phyloP scores from a whole-genome alignment of 78 protist species.

The Tieghemostelium lacteum region DNA sequence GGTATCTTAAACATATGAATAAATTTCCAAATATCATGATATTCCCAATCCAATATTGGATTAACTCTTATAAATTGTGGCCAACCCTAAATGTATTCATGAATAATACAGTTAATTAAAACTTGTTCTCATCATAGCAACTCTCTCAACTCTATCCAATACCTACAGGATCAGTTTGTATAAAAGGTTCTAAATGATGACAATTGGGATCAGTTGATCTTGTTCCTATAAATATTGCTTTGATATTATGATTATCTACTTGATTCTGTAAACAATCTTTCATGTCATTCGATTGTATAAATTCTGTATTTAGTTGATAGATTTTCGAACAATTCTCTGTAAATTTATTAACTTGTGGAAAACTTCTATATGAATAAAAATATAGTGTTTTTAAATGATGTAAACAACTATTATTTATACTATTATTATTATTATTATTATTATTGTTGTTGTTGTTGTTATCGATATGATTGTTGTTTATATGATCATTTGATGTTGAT shows the following conservation, averaged over 20 bases:
- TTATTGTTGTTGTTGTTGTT: slow-evolving; percentile 7
- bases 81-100: slow-evolving; percentile 34
- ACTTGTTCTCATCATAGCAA: not conserved
- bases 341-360: slow-evolving; percentile 33
- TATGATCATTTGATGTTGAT: no score
- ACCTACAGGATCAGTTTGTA: slow-evolving; percentile 72
- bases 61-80: slow-evolving; percentile 66
- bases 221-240: slow-evolving; percentile 71
- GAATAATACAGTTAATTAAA: not conserved
- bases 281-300: slow-evolving; percentile 16
- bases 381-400: slow-evolving; percentile 8
- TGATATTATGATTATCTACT: slow-evolving; percentile 10
- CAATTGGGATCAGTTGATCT: slow-evolving; percentile 72
- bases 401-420: not conserved
- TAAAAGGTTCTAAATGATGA: slow-evolving; percentile 42
- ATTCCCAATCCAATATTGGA: slow-evolving; percentile 78
- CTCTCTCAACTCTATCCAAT: no score
- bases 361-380: slow-evolving; percentile 21
- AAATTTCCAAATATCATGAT: slow-evolving; percentile 80
- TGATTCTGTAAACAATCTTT: slow-evolving; percentile 58
- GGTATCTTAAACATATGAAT: slow-evolving; percentile 66
- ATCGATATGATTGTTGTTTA: slow-evolving; percentile 18
- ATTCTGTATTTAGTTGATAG: slow-evolving; percentile 22
- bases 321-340: slow-evolving; percentile 25
- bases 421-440: not conserved